These are phyloP conservation scores for Ceraceosorus guamensis DNA, from an alignment of 1,284 basidiomycete genomes.

Conservation along the genomic window DNA sequence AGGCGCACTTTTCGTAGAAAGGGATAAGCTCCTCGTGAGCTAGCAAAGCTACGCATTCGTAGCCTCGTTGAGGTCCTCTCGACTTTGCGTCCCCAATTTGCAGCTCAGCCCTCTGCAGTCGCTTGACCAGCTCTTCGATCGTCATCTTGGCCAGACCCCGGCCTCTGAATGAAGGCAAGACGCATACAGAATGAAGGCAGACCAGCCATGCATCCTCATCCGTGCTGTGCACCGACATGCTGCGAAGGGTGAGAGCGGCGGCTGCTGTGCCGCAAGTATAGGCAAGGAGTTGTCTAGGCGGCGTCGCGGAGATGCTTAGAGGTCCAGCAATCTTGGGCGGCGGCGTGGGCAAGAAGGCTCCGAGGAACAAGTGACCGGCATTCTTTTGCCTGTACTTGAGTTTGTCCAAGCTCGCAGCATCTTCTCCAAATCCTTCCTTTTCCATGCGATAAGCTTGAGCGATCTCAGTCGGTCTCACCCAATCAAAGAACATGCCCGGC, in stretches of 20 bases:
- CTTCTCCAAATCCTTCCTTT: constrained; percentile 27
- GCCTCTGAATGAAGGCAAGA: constrained; percentile 25
- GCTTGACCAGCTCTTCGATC: constrained; percentile 28
- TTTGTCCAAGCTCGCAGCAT: constrained; percentile 31
- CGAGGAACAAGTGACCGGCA: constrained; percentile 42
- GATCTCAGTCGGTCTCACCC: constrained; percentile 32
- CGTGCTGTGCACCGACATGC: constrained; percentile 33
- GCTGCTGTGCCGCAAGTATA: constrained; percentile 39
- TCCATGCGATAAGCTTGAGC: constrained; percentile 30
- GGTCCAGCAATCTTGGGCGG: constrained; percentile 41
- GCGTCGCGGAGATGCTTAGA: constrained; percentile 18
- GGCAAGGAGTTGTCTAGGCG: constrained; percentile 32
- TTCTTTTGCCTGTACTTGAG: constrained; percentile 31
- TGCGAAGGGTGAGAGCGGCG: constrained; percentile 30
- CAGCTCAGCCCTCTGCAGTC: constrained; percentile 13
- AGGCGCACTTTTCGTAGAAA: constrained; percentile 37
- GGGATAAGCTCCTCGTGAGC: constrained; percentile 34
- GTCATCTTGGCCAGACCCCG: constrained; percentile 32
- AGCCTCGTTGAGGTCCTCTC: constrained; percentile 12
- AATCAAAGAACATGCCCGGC: constrained; percentile 24
- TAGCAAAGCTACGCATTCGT: constrained; percentile 38
- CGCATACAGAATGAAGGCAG: constrained; percentile 42
- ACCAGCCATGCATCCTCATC: constrained; percentile 37
- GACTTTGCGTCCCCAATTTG: constrained; percentile 13
- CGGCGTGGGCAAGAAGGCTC: constrained; percentile 33